Percentiles rank a stretch among this genome's conserved stretches.
Evolutionary conservation across 164 flowering plant genomes (phyloP).

Genomic region (Warburgia ugandensis): DNA sequence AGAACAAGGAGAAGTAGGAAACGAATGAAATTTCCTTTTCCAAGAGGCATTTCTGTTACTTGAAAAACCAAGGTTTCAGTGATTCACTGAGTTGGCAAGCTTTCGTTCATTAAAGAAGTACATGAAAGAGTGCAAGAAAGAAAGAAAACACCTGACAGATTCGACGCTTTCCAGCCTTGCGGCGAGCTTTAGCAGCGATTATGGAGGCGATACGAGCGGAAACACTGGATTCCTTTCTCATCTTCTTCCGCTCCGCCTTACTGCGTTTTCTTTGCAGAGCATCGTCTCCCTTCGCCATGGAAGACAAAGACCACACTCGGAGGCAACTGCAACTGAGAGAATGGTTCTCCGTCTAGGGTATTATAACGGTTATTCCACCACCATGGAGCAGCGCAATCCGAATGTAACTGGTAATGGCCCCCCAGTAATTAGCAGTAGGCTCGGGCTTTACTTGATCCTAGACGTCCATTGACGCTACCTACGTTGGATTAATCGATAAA

Average conservation of each 20-base stretch:
- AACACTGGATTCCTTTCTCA: constrained; percentile 30
- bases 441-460: no score
- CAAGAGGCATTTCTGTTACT: neutral
- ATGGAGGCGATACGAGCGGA: constrained; percentile 75
- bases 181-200: constrained; percentile 86
- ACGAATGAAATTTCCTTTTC: no score
- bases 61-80: neutral
- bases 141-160: constrained; percentile 51
- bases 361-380: no score
- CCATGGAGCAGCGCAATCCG: no score
- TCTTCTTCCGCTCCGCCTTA: constrained; percentile 52
- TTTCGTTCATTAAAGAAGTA: neutral
- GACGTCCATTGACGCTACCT: no score
- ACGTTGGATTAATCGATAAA: no score
- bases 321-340: no score
- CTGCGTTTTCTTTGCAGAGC: constrained; percentile 48
- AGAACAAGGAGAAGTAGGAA: no score
- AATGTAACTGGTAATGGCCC: no score
- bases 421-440: no score
- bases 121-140: neutral
- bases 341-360: no score
- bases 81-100: neutral
- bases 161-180: constrained; percentile 78
- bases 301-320: no score
- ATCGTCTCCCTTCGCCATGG: constrained; percentile 81